phyloP scores from a whole-genome alignment of 2,329 filamentous ascomycete genomes.

The Tolypocladium album region DNA sequence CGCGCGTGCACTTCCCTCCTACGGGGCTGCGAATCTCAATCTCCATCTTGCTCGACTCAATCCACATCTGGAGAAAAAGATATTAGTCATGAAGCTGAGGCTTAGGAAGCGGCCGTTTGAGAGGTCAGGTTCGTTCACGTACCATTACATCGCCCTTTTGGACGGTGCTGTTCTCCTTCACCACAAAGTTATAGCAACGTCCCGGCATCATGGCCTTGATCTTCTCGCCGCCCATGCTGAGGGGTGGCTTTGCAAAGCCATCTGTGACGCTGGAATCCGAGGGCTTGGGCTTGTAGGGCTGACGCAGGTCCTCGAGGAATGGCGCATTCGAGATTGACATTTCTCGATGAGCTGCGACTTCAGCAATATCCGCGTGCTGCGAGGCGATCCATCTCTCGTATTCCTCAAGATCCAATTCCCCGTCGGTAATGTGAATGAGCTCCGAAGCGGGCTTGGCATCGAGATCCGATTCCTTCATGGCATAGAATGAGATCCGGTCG shows the following conservation, averaged over 20 bases:
- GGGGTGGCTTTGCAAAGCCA: neutral
- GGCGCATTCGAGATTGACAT: slow-evolving; percentile 14
- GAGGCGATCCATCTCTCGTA: slow-evolving; percentile 20
- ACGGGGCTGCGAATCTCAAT: slow-evolving; percentile 20
- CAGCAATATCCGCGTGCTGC: slow-evolving; percentile 15
- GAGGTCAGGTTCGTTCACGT: neutral
- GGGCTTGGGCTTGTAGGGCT: slow-evolving; percentile 11
- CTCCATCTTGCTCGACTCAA: slow-evolving; percentile 28
- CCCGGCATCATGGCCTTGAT: slow-evolving; percentile 21
- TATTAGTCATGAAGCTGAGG: slow-evolving; percentile 3
- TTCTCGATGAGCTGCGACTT: slow-evolving; percentile 9
- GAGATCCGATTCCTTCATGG: slow-evolving; percentile 15
- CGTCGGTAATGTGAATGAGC: slow-evolving; percentile 15
- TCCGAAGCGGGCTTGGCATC: slow-evolving; percentile 10
- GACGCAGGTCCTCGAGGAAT: slow-evolving; percentile 17
- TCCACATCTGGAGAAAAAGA: slow-evolving; percentile 10
- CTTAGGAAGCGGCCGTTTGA: neutral
- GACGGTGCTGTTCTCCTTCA: slow-evolving; percentile 13
- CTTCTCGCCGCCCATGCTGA: neutral
- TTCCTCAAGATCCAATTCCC: slow-evolving; percentile 15
- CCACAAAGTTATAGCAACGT: slow-evolving; percentile 21
- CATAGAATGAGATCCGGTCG: slow-evolving; percentile 22
- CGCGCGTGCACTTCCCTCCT: slow-evolving; percentile 12
- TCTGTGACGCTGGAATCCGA: neutral
- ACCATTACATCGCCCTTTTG: slow-evolving; percentile 18